Evolutionary conservation across 345 rosid genomes (phyloP).

Genomic region (Bretschneidera sinensis): DNA sequence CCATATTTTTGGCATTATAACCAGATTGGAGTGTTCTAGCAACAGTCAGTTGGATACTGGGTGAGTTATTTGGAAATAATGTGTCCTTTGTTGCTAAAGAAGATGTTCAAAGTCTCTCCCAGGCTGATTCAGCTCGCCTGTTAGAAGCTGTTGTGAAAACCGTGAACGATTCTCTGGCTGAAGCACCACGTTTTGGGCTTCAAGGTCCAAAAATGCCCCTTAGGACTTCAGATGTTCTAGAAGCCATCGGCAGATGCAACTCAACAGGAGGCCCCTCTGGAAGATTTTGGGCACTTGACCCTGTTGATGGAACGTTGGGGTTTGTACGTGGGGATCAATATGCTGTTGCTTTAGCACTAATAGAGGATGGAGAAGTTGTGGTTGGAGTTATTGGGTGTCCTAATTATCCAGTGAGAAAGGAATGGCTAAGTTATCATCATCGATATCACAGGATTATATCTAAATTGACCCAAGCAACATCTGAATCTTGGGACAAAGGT

Average conservation of each 20-base stretch:
- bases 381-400: constrained; percentile 61
- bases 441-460: constrained; percentile 54
- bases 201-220: constrained; percentile 29
- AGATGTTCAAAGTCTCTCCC: constrained; percentile 38
- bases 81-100: constrained; percentile 48
- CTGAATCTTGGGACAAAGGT: constrained; percentile 54
- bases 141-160: constrained; percentile 35
- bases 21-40: constrained; percentile 65
- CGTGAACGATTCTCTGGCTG: constrained; percentile 37
- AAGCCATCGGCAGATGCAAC: constrained; percentile 46
- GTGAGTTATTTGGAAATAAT: constrained; percentile 35
- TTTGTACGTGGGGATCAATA: constrained; percentile 59
- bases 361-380: constrained; percentile 50
- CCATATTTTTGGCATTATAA: constrained; percentile 3
- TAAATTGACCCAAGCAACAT: constrained; percentile 33
- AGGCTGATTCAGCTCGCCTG: constrained; percentile 23
- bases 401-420: constrained; percentile 52
- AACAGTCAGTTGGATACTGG: constrained; percentile 47
- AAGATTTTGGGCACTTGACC: constrained; percentile 53
- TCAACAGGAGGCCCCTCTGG: constrained; percentile 34
- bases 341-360: constrained; percentile 47
- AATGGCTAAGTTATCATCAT: constrained; percentile 51
- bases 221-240: constrained; percentile 34
- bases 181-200: constrained; percentile 46
- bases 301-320: constrained; percentile 55